These are phyloP conservation scores for Naganishia albida DNA, from an alignment of 1,284 basidiomycete species.

Conservation along the genomic window DNA sequence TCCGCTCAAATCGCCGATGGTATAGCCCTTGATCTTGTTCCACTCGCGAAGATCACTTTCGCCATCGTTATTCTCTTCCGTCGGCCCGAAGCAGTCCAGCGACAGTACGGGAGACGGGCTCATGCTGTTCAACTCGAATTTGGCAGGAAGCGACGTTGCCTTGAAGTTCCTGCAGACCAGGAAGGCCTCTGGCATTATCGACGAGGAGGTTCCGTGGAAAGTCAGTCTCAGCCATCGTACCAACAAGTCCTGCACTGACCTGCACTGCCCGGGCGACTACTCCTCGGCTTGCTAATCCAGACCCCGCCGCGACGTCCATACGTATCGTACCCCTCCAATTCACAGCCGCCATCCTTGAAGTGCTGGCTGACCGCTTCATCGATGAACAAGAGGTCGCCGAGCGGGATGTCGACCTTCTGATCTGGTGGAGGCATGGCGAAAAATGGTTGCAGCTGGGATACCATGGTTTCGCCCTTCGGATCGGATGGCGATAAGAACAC, in stretches of 20 bases:
- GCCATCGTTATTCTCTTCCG: background rate
- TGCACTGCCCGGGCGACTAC: constrained; percentile 53
- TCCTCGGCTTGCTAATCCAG: constrained; percentile 54
- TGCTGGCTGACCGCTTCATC: constrained; percentile 49
- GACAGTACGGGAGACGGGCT: constrained; percentile 24
- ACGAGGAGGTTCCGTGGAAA: background rate
- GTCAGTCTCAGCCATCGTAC: background rate
- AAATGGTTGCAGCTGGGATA: constrained; percentile 56
- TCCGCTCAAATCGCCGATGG: constrained; percentile 28
- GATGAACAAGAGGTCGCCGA: constrained; percentile 32
- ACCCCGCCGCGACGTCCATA: constrained; percentile 51
- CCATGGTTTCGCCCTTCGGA: constrained; percentile 54
- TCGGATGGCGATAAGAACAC: constrained; percentile 59
- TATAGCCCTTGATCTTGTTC: constrained; percentile 29
- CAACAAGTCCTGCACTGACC: constrained; percentile 40
- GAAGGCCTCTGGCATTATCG: constrained; percentile 57
- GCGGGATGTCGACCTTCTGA: constrained; percentile 28
- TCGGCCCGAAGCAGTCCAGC: constrained; percentile 25
- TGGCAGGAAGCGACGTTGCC: constrained; percentile 43
- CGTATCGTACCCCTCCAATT: constrained; percentile 39
- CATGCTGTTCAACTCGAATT: constrained; percentile 27
- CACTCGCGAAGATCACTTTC: constrained; percentile 13
- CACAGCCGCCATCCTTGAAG: constrained; percentile 43
- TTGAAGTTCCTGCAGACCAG: constrained; percentile 59
- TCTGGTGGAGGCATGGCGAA: constrained; percentile 51